phyloP scores from a whole-genome alignment of 1,284 basidiomycete genomes.

The Irpex sp. region DNA sequence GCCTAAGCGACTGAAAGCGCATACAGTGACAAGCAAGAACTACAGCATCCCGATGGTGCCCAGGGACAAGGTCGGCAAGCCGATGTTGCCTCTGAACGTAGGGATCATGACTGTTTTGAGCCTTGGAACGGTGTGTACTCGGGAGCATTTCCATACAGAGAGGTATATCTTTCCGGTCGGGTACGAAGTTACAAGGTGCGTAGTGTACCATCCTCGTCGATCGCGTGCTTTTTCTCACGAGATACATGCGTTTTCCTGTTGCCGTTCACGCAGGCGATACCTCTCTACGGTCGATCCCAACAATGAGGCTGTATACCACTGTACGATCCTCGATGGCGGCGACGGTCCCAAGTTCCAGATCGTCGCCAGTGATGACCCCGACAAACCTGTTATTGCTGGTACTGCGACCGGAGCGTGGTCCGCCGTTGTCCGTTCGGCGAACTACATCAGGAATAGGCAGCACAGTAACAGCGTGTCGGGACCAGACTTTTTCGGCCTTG shows the following conservation, averaged over 20 bases:
- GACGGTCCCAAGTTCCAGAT: constrained; percentile 82
- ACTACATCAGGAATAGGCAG: constrained; percentile 69
- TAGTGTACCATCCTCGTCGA: constrained; percentile 11
- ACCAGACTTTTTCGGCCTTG: constrained; percentile 80
- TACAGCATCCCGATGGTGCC: constrained; percentile 73
- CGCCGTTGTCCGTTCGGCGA: constrained; percentile 74
- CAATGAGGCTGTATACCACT: constrained; percentile 68
- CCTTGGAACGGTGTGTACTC: constrained; percentile 70
- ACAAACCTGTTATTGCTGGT: constrained; percentile 70
- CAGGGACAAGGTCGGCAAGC: constrained; percentile 61
- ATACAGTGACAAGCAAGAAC: constrained; percentile 71
- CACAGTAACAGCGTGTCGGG: constrained; percentile 83
- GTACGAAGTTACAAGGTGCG: constrained; percentile 74
- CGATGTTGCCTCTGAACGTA: constrained; percentile 70
- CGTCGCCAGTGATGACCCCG: constrained; percentile 61
- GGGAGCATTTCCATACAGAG: constrained; percentile 80
- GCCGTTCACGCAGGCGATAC: constrained; percentile 50
- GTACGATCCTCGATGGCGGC: constrained; percentile 78
- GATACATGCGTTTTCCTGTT: neutral
- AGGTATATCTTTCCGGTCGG: constrained; percentile 83
- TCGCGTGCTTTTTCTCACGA: constrained; percentile 12
- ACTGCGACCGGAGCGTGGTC: constrained; percentile 84
- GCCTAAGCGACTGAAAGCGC: constrained; percentile 73
- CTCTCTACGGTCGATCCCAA: constrained; percentile 66
- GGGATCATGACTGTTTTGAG: constrained; percentile 78